These are phyloP conservation scores for Pseudogymnoascus sp. DNA, from an alignment of 2,329 filamentous ascomycete species.

Conservation along the genomic window DNA sequence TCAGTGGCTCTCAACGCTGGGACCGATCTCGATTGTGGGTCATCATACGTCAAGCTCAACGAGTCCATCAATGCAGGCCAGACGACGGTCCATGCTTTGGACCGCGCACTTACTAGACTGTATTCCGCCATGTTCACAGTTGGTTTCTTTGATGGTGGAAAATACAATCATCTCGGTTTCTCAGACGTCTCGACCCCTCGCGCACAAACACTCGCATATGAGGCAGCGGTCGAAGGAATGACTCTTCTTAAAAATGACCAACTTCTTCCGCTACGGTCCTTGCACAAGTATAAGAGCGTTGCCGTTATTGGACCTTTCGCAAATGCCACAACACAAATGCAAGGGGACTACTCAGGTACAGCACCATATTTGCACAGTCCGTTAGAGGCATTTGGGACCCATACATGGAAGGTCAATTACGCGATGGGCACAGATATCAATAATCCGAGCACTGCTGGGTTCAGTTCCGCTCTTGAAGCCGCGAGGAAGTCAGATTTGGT, in stretches of 20 bases:
- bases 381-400: conserved; percentile 41
- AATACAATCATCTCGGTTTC: conserved; percentile 47
- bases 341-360: conserved; percentile 21
- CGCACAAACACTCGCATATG: conserved; percentile 18
- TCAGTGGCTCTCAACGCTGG: not conserved
- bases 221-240: conserved; percentile 22
- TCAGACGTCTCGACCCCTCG: conserved; percentile 25
- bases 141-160: conserved; percentile 50
- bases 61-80: conserved; percentile 28
- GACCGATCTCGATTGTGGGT: conserved; percentile 2
- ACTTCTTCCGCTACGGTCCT: conserved; percentile 16
- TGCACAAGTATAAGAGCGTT: conserved; percentile 12
- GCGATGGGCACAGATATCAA: conserved; percentile 30
- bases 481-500: conserved; percentile 43
- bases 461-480: conserved; percentile 28
- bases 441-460: conserved; percentile 27
- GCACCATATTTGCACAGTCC: conserved; percentile 20
- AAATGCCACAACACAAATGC: conserved; percentile 22
- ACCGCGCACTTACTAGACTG: conserved; percentile 42
- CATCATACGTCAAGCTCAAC: not conserved
- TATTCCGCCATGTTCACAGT: conserved; percentile 47
- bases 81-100: conserved; percentile 39
- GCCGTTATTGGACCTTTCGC: conserved; percentile 22
- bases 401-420: conserved; percentile 25
- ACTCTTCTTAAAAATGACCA: conserved; percentile 23